Evolutionary conservation across 495 filamentous ascomycete species (phyloP).

Genomic region (Penicillium paxilli): DNA sequence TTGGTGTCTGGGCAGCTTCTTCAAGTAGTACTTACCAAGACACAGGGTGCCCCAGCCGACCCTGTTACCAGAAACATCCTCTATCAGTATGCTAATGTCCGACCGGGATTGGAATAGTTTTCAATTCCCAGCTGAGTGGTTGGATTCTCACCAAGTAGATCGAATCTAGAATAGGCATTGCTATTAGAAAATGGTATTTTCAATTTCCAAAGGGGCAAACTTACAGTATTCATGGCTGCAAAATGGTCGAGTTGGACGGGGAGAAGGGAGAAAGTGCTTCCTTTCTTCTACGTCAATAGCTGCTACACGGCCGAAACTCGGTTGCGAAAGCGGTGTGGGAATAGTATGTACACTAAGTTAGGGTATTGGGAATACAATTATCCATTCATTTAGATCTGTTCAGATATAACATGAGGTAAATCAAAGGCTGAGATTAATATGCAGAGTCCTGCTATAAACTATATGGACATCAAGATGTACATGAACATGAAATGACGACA

Average conservation of each 20-base stretch:
- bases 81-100: slow-evolving; percentile 24
- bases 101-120: not conserved
- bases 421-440: no score
- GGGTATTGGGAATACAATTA: no score
- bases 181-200: not conserved
- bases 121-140: not conserved
- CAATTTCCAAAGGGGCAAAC: not conserved
- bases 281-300: slow-evolving; percentile 34
- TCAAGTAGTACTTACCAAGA: slow-evolving; percentile 56
- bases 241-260: slow-evolving; percentile 5
- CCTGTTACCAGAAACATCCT: slow-evolving; percentile 46
- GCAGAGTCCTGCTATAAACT: no score
- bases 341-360: no score
- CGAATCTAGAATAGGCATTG: slow-evolving; percentile 38
- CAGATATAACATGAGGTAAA: no score
- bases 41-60: slow-evolving; percentile 85
- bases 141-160: slow-evolving; percentile 51
- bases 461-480: no score
- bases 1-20: not conserved
- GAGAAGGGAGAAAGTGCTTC: slow-evolving; percentile 12
- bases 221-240: slow-evolving; percentile 50
- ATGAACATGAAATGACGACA: no score
- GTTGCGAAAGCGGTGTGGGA: not conserved
- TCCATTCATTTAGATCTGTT: no score
- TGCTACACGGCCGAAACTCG: slow-evolving; percentile 4